Base-by-base conservation (phyloP, 805 yeast genomes). In the Hanseniaspora occidentalis region DNA sequence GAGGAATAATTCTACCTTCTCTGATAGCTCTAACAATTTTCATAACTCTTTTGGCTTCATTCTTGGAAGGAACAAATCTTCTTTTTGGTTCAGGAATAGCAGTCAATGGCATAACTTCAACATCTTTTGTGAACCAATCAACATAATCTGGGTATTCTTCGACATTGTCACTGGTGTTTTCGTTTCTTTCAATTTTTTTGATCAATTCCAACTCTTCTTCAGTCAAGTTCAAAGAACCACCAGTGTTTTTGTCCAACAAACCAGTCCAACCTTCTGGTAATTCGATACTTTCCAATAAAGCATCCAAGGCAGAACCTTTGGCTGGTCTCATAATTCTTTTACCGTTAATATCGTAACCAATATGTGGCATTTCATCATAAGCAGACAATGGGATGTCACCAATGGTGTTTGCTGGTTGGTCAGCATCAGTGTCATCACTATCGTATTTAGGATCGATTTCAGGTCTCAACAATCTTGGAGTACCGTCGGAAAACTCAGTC, bases 181-280 rank as follows among this genome's bases (percentile, higher is more conserved):
- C 85, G 51, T 89, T 84, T 50, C 69, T 72, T 62, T 86, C 95
- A 52, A 92, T 77, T 57, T 84, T 85, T 48, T 79, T 70, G 54
- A 92, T 84, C 47, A 92, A 71, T 49, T 88, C 95, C 53, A 88
- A 69, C 62, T 92, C 98, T 56, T 89, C 96, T 40, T 72, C 71
- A 6, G 85, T 75, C 47, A 92, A 67, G 50, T 92, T 86, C 65
- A 92, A 71, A 40, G 84, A 70, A 8, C 77, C 60, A 45, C 98
- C 99, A 6, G 97, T 85, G 53, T 78, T 72, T 53, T 84, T 81
- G 61, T 92, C 97, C 45, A 89, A 65, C 45, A 92, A 69, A 36
- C 99, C 99, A 13, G 98, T 92, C 97, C 97, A 92, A 20, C 98
- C 98, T 62, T 84, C 94, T 11, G 98, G 98, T 47, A 92, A 68